Percentiles rank a stretch among this genome's conserved stretches.
Evolutionary conservation across 768 basidiomycete genomes (phyloP).

Genomic region (Dictyophora rubrovolvata): DNA sequence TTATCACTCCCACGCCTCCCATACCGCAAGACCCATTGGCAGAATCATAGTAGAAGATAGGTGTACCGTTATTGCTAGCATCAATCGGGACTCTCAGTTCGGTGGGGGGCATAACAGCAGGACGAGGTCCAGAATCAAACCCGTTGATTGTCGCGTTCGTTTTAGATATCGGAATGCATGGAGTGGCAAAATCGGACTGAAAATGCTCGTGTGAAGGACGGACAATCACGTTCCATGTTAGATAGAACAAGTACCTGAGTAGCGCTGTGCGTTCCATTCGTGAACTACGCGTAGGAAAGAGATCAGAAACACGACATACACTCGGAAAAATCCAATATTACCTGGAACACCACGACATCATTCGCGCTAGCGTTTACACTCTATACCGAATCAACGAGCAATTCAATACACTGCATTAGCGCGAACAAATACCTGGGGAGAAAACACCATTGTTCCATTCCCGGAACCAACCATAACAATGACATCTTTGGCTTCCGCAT

Average conservation of each 20-base stretch:
- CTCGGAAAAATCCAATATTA: neutral
- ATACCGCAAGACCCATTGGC: constrained; percentile 34
- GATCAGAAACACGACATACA: neutral
- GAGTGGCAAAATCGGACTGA: constrained; percentile 44
- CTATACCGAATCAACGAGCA: neutral
- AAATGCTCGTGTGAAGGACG: constrained; percentile 3
- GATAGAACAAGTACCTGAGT: neutral
- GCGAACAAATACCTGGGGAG: neutral
- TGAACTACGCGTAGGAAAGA: neutral
- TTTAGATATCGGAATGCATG: constrained; percentile 42
- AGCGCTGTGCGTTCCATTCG: neutral
- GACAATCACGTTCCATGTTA: neutral
- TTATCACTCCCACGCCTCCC: constrained; percentile 56
- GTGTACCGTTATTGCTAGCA: constrained; percentile 31
- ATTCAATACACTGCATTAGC: neutral
- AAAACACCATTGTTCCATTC: neutral
- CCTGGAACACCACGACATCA: neutral
- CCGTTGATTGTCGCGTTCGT: constrained; percentile 43
- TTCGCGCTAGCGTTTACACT: neutral
- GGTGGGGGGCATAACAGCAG: constrained; percentile 38
- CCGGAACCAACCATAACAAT: neutral
- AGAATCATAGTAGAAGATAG: constrained; percentile 50
- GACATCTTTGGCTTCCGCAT: neutral
- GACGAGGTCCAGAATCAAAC: constrained; percentile 45
- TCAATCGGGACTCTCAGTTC: constrained; percentile 35